Percentiles rank a stretch among this genome's conserved stretches.
phyloP scores from a whole-genome alignment of 2,329 filamentous ascomycete genomes.

The Pseudocercospora cruenta region DNA sequence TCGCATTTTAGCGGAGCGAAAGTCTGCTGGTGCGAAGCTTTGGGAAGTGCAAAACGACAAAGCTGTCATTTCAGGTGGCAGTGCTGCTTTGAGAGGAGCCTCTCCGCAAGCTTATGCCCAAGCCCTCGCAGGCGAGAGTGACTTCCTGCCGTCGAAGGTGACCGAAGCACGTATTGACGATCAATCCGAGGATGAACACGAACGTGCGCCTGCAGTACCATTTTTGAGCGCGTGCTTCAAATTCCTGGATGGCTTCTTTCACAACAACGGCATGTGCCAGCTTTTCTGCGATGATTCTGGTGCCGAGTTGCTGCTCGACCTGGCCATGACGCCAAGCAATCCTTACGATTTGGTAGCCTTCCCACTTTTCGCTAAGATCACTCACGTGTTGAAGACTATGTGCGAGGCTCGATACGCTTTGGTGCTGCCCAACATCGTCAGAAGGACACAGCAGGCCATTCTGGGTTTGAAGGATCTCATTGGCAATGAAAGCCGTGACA shows the following conservation, averaged over 20 bases:
- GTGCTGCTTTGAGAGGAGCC: conserved; percentile 21
- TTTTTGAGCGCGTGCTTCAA: conserved; percentile 77
- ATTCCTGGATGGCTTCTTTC: conserved; percentile 78
- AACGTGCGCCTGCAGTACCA: conserved; percentile 32
- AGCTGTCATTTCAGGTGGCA: conserved; percentile 51
- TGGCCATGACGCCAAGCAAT: conserved; percentile 80
- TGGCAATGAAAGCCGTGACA: conserved; percentile 33
- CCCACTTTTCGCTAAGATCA: conserved; percentile 69
- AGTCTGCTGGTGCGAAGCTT: conserved; percentile 78
- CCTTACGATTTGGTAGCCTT: conserved; percentile 72
- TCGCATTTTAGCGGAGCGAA: conserved; percentile 67
- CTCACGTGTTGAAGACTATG: conserved; percentile 74
- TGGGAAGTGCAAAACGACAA: conserved; percentile 52
- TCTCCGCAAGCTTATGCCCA: conserved; percentile 10
- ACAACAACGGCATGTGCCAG: conserved; percentile 71
- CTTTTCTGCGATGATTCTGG: conserved; percentile 79
- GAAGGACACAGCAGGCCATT: conserved; percentile 71
- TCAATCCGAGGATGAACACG: conserved; percentile 47
- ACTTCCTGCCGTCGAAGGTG: conserved; percentile 3
- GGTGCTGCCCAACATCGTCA: conserved; percentile 78
- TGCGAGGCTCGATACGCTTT: conserved; percentile 80
- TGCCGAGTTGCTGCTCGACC: conserved; percentile 80
- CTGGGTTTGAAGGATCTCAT: conserved; percentile 70
- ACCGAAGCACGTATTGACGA: conserved; percentile 31
- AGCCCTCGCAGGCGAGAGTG: conserved; percentile 9